Conservation (phyloP, 495 filamentous ascomycete species). For the Penicillium canescens region DNA sequence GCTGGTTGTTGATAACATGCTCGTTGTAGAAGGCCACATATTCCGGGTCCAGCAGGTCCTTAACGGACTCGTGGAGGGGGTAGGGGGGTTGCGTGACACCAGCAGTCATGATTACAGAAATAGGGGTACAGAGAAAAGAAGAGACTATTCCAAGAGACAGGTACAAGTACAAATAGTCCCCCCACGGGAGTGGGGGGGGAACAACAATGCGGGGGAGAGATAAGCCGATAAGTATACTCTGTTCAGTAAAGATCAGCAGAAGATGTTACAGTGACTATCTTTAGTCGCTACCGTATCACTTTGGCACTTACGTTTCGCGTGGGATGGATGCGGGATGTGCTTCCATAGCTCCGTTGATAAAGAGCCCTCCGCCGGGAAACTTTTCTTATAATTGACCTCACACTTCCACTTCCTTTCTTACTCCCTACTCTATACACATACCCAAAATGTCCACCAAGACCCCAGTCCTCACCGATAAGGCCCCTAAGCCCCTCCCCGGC, state of each 20-base stretch:
- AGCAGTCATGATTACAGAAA: slow-evolving; percentile 23
- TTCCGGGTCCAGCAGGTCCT: slow-evolving; percentile 46
- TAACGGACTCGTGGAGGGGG: slow-evolving; percentile 53
- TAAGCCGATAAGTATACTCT: not conserved
- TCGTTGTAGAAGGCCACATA: slow-evolving; percentile 58
- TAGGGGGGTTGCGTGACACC: slow-evolving; percentile 49
- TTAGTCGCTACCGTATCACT: too few species aligned
- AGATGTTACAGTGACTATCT: not conserved
- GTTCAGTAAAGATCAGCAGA: not conserved
- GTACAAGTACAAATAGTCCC: not conserved
- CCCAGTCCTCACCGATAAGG: slow-evolving; percentile 48
- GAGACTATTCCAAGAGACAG: not conserved
- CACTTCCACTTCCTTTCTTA: not conserved
- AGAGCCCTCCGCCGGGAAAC: not conserved
- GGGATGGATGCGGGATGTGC: too few species aligned
- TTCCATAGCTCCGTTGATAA: not conserved
- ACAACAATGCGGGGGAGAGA: slow-evolving; percentile 7
- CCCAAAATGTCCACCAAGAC: slow-evolving; percentile 32
- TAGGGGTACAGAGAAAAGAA: slow-evolving; percentile 1
- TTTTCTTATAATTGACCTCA: not conserved
- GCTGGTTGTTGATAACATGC: slow-evolving; percentile 49
- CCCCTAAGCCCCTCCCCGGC: slow-evolving; percentile 51
- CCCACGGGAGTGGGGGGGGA: not conserved
- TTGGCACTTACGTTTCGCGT: too few species aligned
- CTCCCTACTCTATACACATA: not conserved